A percentile compares a stretch with the other conserved stretches of the same genome.
Evolutionary conservation across 2,329 filamentous ascomycete species (phyloP).

Genomic region (Metarhizium anisopliae): DNA sequence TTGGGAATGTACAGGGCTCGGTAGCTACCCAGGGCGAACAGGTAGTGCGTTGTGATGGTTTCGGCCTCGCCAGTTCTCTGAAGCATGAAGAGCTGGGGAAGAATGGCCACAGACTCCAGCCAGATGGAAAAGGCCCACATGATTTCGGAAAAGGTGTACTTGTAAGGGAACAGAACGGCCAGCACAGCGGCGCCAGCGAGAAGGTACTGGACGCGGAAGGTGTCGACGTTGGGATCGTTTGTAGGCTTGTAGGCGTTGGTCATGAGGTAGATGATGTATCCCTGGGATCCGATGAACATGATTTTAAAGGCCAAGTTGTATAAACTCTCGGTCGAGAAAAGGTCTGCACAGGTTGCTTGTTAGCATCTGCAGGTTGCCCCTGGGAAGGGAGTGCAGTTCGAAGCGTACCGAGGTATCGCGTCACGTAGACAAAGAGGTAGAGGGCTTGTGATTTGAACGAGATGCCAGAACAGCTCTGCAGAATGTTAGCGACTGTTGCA

Average conservation of each 20-base stretch:
- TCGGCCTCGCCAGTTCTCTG: slow-evolving; percentile 96
- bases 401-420: slow-evolving; percentile 73
- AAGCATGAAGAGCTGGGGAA: slow-evolving; percentile 96
- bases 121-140: slow-evolving; percentile 98
- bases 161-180: slow-evolving; percentile 75
- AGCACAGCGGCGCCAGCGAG: slow-evolving; percentile 71
- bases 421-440: slow-evolving; percentile 89
- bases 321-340: slow-evolving; percentile 73
- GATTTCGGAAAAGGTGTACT: slow-evolving; percentile 76
- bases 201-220: slow-evolving; percentile 93
- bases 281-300: slow-evolving; percentile 81
- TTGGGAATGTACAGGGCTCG: slow-evolving; percentile 95
- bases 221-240: slow-evolving; percentile 93
- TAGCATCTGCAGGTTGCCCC: background rate
- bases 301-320: slow-evolving; percentile 97
- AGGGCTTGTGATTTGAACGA: slow-evolving; percentile 98
- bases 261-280: slow-evolving; percentile 97
- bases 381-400: background rate
- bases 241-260: slow-evolving; percentile 95
- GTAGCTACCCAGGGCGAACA: slow-evolving; percentile 88
- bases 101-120: slow-evolving; percentile 92
- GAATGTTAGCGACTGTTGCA: background rate
- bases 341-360: slow-evolving; percentile 42
- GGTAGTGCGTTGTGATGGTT: slow-evolving; percentile 98
- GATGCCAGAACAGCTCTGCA: slow-evolving; percentile 88